Conservation (phyloP, 1,284 basidiomycete genomes). For the Ceratobasidium sp. region DNA sequence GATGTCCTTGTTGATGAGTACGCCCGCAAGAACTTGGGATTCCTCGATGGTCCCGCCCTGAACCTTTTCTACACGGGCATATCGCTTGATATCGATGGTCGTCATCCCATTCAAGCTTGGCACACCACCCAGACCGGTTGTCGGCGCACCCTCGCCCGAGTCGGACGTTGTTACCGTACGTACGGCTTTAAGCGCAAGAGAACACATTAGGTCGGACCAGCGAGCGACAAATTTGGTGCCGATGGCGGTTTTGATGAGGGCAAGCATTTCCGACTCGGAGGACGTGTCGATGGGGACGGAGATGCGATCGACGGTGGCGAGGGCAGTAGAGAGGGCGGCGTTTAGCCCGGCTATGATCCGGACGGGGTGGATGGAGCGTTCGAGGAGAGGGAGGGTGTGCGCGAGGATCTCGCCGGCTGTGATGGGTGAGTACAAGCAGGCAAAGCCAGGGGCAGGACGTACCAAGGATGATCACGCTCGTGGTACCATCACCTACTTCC, state of each 20-base stretch:
- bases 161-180: constrained; percentile 73
- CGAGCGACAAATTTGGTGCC: constrained; percentile 98
- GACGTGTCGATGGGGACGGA: constrained; percentile 89
- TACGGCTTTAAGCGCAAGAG: constrained; percentile 90
- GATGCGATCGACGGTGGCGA: constrained; percentile 85
- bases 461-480: constrained; percentile 97
- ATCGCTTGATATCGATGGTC: constrained; percentile 97
- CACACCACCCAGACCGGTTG: constrained; percentile 44
- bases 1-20: constrained; percentile 99
- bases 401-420: constrained; percentile 98
- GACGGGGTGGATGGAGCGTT: constrained; percentile 97
- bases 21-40: constrained; percentile 83
- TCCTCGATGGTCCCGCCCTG: constrained; percentile 98
- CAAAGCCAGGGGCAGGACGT: constrained; percentile 49
- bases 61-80: constrained; percentile 96
- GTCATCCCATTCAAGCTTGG: constrained; percentile 59
- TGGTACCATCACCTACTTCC: constrained; percentile 98
- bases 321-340: constrained; percentile 89
- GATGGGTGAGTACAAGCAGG: neutral
- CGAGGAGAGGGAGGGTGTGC: constrained; percentile 88
- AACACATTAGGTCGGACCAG: constrained; percentile 98
- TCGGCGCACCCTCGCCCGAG: constrained; percentile 57
- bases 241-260: constrained; percentile 97
- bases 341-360: constrained; percentile 99
- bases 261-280: constrained; percentile 91